Conservation (phyloP, 2,329 filamentous ascomycete genomes). For the Allantophomopsis lycopodina region DNA sequence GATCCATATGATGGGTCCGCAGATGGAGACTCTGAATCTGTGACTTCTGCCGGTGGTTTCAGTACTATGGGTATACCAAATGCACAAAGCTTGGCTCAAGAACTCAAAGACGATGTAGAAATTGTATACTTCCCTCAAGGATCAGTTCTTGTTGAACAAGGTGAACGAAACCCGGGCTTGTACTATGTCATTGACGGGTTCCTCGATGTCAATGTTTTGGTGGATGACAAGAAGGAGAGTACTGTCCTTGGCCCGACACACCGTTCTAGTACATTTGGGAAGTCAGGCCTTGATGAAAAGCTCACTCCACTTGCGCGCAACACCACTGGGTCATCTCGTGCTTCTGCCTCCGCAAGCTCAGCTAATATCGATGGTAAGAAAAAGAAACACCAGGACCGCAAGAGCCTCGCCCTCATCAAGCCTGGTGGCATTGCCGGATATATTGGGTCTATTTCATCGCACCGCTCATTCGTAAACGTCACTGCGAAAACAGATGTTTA, state of each 20-base stretch:
- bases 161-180: slow-evolving; percentile 87
- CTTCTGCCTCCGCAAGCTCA: slow-evolving; percentile 8
- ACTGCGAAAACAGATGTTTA: slow-evolving; percentile 97
- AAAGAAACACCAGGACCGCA: slow-evolving; percentile 36
- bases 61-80: slow-evolving; percentile 44
- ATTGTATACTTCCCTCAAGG: slow-evolving; percentile 96
- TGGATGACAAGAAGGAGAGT: slow-evolving; percentile 26
- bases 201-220: slow-evolving; percentile 78
- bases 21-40: slow-evolving; percentile 79
- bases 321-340: slow-evolving; percentile 20
- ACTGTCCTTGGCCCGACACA: slow-evolving; percentile 14
- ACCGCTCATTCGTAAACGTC: slow-evolving; percentile 91
- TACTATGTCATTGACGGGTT: slow-evolving; percentile 99
- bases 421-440: slow-evolving; percentile 91
- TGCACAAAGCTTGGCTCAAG: slow-evolving; percentile 53
- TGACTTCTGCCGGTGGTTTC: slow-evolving; percentile 57
- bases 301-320: slow-evolving; percentile 30
- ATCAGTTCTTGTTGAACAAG: slow-evolving; percentile 88
- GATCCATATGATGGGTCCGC: slow-evolving; percentile 64
- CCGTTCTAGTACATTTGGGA: slow-evolving; percentile 8
- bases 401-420: slow-evolving; percentile 80
- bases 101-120: slow-evolving; percentile 84
- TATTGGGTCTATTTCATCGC: slow-evolving; percentile 85
- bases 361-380: slow-evolving; percentile 21
- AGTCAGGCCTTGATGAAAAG: slow-evolving; percentile 17